phyloP scores from a whole-genome alignment of 176 grass and related monocot species.

The Chrysopogon serrulatus region DNA sequence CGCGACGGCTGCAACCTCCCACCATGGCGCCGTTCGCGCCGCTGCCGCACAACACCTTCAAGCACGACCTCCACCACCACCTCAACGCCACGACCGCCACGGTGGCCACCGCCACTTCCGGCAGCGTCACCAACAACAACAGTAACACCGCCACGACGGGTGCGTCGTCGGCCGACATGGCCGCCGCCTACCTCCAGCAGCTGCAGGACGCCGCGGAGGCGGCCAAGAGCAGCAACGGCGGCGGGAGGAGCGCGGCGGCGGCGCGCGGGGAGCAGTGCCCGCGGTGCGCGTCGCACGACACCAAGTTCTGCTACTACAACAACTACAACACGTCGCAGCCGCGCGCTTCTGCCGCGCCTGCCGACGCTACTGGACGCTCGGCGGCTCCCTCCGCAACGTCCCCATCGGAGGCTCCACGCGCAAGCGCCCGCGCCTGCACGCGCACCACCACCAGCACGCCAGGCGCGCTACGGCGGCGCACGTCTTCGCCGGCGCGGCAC shows the following conservation, averaged over 20 bases:
- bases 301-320: slow-evolving; percentile 99
- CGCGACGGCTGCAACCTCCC: neutral
- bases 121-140: neutral
- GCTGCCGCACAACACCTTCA: slow-evolving; percentile 3
- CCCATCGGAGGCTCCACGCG: slow-evolving; percentile 91
- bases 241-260: neutral
- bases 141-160: neutral
- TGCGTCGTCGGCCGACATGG: neutral
- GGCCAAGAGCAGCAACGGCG: neutral
- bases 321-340: slow-evolving; percentile 98
- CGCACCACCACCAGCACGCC: neutral
- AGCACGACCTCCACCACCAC: neutral
- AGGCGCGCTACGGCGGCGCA: neutral
- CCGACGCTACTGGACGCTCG: slow-evolving; percentile 97
- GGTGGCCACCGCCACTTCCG: neutral
- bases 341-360: slow-evolving; percentile 94
- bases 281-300: slow-evolving; percentile 86
- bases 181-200: slow-evolving; percentile 29
- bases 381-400: slow-evolving; percentile 88
- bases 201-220: neutral
- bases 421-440: slow-evolving; percentile 69
- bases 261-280: slow-evolving; percentile 66
- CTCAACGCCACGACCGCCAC: neutral
- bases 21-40: neutral
- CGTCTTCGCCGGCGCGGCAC: neutral